A percentile compares a stretch with the other conserved stretches of the same genome.
These are phyloP conservation scores for Microsporum ferrugineum DNA, from an alignment of 2,329 filamentous ascomycete genomes.

Conservation along the genomic window DNA sequence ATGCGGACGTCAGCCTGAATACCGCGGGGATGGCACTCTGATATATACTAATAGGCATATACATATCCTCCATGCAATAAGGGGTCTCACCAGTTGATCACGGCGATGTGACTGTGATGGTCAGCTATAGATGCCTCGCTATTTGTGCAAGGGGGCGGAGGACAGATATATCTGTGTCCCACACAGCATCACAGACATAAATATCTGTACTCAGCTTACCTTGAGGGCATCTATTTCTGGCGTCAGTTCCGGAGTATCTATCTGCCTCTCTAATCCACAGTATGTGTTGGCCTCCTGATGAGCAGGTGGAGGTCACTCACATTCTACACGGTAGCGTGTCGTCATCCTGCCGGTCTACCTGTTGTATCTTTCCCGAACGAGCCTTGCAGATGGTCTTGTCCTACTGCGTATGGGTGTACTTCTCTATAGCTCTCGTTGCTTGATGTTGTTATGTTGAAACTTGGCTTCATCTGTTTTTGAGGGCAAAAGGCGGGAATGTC, in stretches of 20 bases:
- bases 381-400: background rate
- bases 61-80: background rate
- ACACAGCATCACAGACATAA: background rate
- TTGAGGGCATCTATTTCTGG: slow-evolving; percentile 49
- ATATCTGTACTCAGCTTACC: slow-evolving; percentile 30
- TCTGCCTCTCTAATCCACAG: background rate
- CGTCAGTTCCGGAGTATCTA: background rate
- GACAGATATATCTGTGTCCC: background rate
- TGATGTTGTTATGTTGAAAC: background rate
- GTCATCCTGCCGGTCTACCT: slow-evolving; percentile 28
- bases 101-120: slow-evolving; percentile 66
- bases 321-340: slow-evolving; percentile 53
- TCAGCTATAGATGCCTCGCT: background rate
- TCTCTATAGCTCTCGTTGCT: background rate
- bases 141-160: background rate
- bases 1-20: background rate
- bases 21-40: background rate
- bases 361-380: background rate
- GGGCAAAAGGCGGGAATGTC: background rate
- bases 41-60: background rate
- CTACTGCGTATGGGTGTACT: too few relatives aligned
- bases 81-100: slow-evolving; percentile 62
- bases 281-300: background rate
- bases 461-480: background rate
- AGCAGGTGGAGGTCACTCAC: slow-evolving; percentile 39